A percentile compares a stretch with the other conserved stretches of the same genome.
Evolutionary conservation across 805 yeast genomes (phyloP).

Genomic region (Hanseniaspora thailandica): DNA sequence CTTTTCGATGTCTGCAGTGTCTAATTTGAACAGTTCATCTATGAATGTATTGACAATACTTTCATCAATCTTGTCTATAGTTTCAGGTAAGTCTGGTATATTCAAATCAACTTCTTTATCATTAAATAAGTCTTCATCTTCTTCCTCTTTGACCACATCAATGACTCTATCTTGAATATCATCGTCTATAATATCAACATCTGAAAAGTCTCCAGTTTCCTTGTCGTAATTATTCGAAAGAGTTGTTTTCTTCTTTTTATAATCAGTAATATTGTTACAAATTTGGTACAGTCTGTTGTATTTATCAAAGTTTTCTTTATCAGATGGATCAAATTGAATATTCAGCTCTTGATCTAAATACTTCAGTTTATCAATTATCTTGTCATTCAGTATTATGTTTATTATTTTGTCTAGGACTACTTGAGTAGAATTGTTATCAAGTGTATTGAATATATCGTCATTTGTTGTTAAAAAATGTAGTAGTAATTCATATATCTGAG

Average conservation of each 20-base stretch:
- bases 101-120: neutral
- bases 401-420: constrained; percentile 2
- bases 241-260: neutral
- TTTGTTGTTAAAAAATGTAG: constrained; percentile 4
- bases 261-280: constrained; percentile 10
- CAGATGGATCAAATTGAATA: constrained; percentile 3
- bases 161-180: constrained; percentile 26
- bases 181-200: neutral
- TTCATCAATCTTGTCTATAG: constrained; percentile 1
- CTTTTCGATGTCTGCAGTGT: constrained; percentile 17
- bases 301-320: constrained; percentile 9
- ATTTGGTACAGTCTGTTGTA: constrained; percentile 4
- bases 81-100: neutral
- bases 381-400: neutral
- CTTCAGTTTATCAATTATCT: constrained; percentile 9
- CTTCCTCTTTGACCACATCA: constrained; percentile 37
- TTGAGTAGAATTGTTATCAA: constrained; percentile 7
- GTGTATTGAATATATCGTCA: constrained; percentile 11
- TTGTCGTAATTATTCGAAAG: neutral
- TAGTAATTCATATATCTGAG: constrained; percentile 4
- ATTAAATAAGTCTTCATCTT: constrained; percentile 18
- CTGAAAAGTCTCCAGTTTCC: neutral
- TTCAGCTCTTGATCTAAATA: constrained; percentile 4
- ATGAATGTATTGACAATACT: constrained; percentile 24
- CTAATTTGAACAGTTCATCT: constrained; percentile 19